These are phyloP conservation scores for Artomyces pyxidatus DNA, from an alignment of 768 basidiomycete genomes.

Conservation along the genomic window DNA sequence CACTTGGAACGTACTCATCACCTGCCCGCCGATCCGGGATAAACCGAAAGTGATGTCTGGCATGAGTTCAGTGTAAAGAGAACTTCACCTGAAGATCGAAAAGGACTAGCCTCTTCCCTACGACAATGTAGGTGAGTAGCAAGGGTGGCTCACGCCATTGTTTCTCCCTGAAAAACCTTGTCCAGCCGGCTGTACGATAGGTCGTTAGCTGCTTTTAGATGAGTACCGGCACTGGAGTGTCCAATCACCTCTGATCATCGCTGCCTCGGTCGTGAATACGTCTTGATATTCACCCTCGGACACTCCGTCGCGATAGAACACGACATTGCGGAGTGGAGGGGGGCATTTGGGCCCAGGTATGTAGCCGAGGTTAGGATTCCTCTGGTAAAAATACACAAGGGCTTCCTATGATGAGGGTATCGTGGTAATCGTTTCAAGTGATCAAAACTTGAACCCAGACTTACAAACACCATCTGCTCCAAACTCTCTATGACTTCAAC, in stretches of 20 bases:
- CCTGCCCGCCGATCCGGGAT: slow-evolving; percentile 29
- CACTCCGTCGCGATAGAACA: slow-evolving; percentile 63
- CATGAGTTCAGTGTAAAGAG: too few species aligned
- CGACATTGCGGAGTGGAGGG: slow-evolving; percentile 53
- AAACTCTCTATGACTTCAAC: slow-evolving; percentile 73
- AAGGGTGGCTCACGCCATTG: slow-evolving; percentile 18
- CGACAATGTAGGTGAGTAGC: slow-evolving; percentile 67
- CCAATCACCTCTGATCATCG: slow-evolving; percentile 19
- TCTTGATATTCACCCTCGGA: slow-evolving; percentile 44
- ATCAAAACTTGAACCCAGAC: too few species aligned
- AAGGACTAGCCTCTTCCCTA: slow-evolving; percentile 47
- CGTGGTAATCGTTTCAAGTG: too few species aligned
- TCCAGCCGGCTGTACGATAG: slow-evolving; percentile 46
- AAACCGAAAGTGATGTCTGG: slow-evolving; percentile 48
- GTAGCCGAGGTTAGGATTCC: slow-evolving; percentile 27
- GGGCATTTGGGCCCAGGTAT: slow-evolving; percentile 34
- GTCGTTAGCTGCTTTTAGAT: neutral
- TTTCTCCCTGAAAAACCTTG: slow-evolving; percentile 38
- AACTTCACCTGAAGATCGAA: neutral
- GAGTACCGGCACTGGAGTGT: slow-evolving; percentile 22
- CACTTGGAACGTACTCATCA: neutral
- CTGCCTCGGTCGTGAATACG: slow-evolving; percentile 44
- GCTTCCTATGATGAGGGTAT: too few species aligned
- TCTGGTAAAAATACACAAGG: neutral
- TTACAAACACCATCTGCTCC: slow-evolving; percentile 51